Evolutionary conservation across 2,329 filamentous ascomycete genomes (phyloP), one percentile per base, ranked within the genome.

Genomic region (Trichophyton benhamiae): DNA sequence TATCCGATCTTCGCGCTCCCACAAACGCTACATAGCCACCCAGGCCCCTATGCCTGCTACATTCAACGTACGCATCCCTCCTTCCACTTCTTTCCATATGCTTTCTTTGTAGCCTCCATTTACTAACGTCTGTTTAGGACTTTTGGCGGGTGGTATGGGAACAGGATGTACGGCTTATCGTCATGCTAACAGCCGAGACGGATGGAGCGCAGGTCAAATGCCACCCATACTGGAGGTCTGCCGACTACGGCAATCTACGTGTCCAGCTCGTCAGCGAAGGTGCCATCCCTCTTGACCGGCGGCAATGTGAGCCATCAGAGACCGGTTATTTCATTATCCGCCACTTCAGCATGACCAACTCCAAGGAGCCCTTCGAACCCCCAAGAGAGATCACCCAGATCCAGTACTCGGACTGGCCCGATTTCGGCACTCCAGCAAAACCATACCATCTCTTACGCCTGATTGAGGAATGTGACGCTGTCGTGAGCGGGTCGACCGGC

Each of bases 61-160:
- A 0, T 96, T 95, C 69, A 86, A 89, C 72, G 89, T 92, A 77
- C 79, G 86, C 76, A 17, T 17, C 61, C 22, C 17, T 42, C 15
- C 2, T 27, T 20, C 17, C 3, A 3, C 27, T 27, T 30, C 6
- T 30, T 30, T 38, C 8, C 9, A 3, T 38, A 38, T 38, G 1
- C 33, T 38, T 38, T 9, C 11, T 13, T 38, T 13, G 9, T 38
- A 9, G 2, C 33, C 9, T 38, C 33, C 1, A 4, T 38, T 38
- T 13, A 42, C 30, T 36, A 27, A 49, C 27, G n/a, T 53, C 6
- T 36, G 2, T 27, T 27, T 66, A 94, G 89, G 94, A 99, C 73
- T 99, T 99, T 71, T 99, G 94, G 94, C 92, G 90, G 63, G 87
- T 96, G 9, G 82, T 97, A 33, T 99, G 94, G 94, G 91, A 97